Percentiles rank a stretch among this genome's conserved stretches.
Evolutionary conservation across 257 asterid genomes (phyloP).

Genomic region (Nicotiana otophora): DNA sequence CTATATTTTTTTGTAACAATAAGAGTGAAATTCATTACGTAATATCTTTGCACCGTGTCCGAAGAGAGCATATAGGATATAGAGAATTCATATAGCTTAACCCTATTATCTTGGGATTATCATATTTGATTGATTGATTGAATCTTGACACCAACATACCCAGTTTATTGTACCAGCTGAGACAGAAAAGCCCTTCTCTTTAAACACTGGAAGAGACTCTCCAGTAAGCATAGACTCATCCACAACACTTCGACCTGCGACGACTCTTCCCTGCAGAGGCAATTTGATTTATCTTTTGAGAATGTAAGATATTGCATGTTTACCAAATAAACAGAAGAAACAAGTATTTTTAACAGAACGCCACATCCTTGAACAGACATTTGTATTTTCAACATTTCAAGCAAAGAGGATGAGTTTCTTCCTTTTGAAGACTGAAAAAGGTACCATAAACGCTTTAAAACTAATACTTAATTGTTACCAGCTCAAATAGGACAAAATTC

Average conservation of each 20-base stretch:
- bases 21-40: not conserved
- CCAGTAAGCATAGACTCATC: conserved; percentile 99
- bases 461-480: not conserved
- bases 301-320: conserved; percentile 16
- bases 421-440: not conserved
- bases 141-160: conserved; percentile 48
- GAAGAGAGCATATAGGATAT: not conserved
- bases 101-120: not conserved
- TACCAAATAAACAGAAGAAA: conserved; percentile 12
- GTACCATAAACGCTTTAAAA: not conserved
- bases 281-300: conserved; percentile 20
- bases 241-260: conserved; percentile 97
- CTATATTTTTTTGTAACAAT: not conserved
- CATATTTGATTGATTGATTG: not conserved
- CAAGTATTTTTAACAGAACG: conserved; percentile 9
- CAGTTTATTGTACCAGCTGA: conserved; percentile 96
- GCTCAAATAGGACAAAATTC: not conserved
- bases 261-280: conserved; percentile 68
- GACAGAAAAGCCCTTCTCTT: conserved; percentile 70
- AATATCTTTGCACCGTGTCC: not conserved
- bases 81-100: not conserved
- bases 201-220: conserved; percentile 95
- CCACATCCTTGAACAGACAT: not conserved
- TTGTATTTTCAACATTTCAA: not conserved
- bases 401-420: too few relatives aligned